A percentile compares a stretch with the other conserved stretches of the same genome.
Evolutionary conservation across 768 basidiomycete species (phyloP).

Genomic region (Lentinula lateritia): DNA sequence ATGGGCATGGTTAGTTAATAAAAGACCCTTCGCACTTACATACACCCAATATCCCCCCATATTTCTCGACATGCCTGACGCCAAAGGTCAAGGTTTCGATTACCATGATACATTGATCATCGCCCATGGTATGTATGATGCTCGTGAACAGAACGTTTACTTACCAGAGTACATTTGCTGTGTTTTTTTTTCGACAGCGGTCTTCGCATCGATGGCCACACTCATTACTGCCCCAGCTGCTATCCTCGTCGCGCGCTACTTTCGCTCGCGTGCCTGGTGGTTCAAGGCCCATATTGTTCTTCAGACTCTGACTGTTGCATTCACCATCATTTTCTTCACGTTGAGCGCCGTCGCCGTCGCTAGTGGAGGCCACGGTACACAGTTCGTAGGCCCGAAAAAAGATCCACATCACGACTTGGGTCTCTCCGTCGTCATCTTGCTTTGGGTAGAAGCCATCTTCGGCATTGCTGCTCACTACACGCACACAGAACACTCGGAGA

Average conservation of each 20-base stretch:
- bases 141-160: no score
- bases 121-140: conserved; percentile 8
- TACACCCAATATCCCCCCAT: neutral
- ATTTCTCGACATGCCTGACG: neutral
- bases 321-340: conserved; percentile 6
- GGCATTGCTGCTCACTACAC: conserved; percentile 14
- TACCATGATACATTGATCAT: conserved; percentile 14
- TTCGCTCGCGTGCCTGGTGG: conserved; percentile 12
- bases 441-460: conserved; percentile 11
- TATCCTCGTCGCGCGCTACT: conserved; percentile 14
- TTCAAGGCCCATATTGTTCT: conserved; percentile 12
- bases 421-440: conserved; percentile 10
- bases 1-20: neutral
- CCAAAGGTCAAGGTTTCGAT: conserved; percentile 1
- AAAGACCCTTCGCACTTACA: neutral
- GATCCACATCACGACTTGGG: conserved; percentile 16
- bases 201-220: conserved; percentile 10
- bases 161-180: neutral
- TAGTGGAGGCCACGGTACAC: conserved; percentile 9
- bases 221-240: conserved; percentile 12
- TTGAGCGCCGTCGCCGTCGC: conserved; percentile 10
- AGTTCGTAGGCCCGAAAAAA: conserved; percentile 9
- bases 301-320: conserved; percentile 9
- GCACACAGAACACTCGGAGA: conserved; percentile 8
- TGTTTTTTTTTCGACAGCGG: conserved; percentile 3